Conservation (phyloP, 1,284 basidiomycete genomes). For the Pholiota adiposa region DNA sequence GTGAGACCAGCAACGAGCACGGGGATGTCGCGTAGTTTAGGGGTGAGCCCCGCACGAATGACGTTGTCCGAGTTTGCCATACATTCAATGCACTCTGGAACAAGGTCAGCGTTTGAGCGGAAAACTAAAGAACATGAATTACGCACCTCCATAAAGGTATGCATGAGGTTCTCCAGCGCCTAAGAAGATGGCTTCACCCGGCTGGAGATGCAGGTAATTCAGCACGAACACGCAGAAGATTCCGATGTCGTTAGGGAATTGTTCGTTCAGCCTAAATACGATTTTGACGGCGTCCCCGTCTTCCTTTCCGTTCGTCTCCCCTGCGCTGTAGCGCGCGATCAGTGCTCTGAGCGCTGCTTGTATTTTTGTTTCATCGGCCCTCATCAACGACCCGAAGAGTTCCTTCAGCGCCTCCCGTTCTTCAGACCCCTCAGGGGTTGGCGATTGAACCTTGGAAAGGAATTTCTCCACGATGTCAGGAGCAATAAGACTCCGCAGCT, state of each 20-base stretch:
- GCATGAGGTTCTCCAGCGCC: constrained; percentile 1
- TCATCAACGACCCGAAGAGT: constrained; percentile 88
- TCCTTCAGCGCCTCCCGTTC: constrained; percentile 70
- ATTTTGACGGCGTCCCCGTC: constrained; percentile 63
- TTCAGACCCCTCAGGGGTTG: constrained; percentile 45
- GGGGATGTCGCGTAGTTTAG: constrained; percentile 92
- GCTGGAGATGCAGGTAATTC: constrained; percentile 65
- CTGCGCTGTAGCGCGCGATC: constrained; percentile 62
- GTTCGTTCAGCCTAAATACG: constrained; percentile 72
- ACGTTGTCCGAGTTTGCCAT: constrained; percentile 99
- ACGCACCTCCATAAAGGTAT: constrained; percentile 87
- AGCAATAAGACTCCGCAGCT: constrained; percentile 80
- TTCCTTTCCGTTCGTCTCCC: constrained; percentile 33
- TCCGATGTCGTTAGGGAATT: constrained; percentile 95
- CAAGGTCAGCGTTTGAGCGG: neutral
- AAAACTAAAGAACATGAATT: constrained; percentile 1
- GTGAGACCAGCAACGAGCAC: constrained; percentile 91
- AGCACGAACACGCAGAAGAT: constrained; percentile 92
- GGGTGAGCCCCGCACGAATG: constrained; percentile 96
- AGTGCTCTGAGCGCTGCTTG: constrained; percentile 57
- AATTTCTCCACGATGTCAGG: constrained; percentile 53
- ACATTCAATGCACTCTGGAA: constrained; percentile 91
- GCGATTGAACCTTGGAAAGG: constrained; percentile 44
- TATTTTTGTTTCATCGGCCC: constrained; percentile 61
- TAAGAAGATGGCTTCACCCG: neutral